These are phyloP conservation scores for Vanderwaltozyma verrucispora DNA, from an alignment of 805 yeast species.

Conservation along the genomic window DNA sequence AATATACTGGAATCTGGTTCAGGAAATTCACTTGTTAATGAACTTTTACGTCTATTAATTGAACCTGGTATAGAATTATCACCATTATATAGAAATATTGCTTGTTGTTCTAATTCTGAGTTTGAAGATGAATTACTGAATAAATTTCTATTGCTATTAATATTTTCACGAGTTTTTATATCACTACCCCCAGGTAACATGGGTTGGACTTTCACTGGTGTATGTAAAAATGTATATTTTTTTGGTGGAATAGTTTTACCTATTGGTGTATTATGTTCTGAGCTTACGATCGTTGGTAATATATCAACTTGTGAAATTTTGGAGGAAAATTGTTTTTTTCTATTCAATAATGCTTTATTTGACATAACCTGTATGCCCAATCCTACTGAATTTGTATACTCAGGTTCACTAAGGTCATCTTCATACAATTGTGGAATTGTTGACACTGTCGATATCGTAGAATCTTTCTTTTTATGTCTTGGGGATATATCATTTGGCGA, in stretches of 20 bases:
- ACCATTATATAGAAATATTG: no score
- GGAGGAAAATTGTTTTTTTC: neutral
- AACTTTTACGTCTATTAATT: no score
- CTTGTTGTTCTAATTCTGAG: no score
- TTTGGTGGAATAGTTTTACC: conserved; percentile 8
- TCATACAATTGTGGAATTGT: conserved; percentile 22
- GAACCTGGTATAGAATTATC: no score
- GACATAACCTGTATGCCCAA: conserved; percentile 10
- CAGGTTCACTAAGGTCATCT: conserved; percentile 8
- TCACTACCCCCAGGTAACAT: no score
- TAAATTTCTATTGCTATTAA: no score
- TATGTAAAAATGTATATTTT: conserved; percentile 20
- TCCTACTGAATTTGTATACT: conserved; percentile 7
- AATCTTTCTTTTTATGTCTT: conserved; percentile 19
- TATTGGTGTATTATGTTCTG: conserved; percentile 21
- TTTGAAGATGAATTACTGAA: no score
- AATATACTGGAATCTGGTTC: no score
- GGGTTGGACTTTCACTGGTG: conserved; percentile 14
- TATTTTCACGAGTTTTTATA: no score
- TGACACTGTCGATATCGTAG: conserved; percentile 24
- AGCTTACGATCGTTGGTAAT: conserved; percentile 25
- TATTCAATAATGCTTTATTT: neutral
- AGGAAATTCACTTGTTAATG: no score
- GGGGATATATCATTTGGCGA: conserved; percentile 1
- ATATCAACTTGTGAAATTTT: conserved; percentile 13